Evolutionary conservation across 139 green algal genomes (phyloP), one percentile per base, ranked within the genome.

Genomic region (Microglena sp.): DNA sequence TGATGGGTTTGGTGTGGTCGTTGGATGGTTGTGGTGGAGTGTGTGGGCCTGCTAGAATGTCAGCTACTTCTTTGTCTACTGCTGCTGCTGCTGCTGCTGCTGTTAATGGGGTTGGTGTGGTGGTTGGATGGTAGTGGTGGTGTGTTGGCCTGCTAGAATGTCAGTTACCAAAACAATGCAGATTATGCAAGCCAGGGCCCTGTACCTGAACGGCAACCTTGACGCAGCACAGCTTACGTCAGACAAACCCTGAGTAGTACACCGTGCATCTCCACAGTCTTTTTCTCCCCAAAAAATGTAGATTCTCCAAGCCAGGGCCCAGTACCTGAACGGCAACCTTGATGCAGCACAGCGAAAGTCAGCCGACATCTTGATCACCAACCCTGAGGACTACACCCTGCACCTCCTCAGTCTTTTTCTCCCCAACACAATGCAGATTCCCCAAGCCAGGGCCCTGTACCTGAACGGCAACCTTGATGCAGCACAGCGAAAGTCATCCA

Each of bases 251-350:
- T 1, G 73, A 77, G 30, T 73, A 70, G 36, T 60, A 64, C 11
- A 61, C 60, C 8, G 78, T 79, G 40, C 80, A 87, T 66, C 53
- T 92, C 33, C 73, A 90, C 30, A 69, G n/a, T n/a, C n/a, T n/a
- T n/a, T n/a, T n/a, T n/a, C n/a, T n/a, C n/a, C n/a, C n/a, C n/a
- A n/a, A n/a, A n/a, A n/a, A n/a, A n/a, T n/a, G n/a, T n/a, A 60
- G 65, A 70, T 91, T 59, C 70, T 89, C 64, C 50, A 78, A 21
- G 85, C 81, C 7, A 60, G 71, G 1, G 68, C 67, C 22, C 61
- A 78, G 27, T 88, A 80, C 69, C 70, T 89, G n/a, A 83, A 68
- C 31, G 84, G 75, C 28, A 32, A 72, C 6, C 45, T 86, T 32
- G 78, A 90, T 5, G 73, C 71, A 0, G 82, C 86, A 31, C 43